These are phyloP conservation scores for Paraphaeosphaeria minitans DNA, from an alignment of 2,329 filamentous ascomycete species.

Conservation along the genomic window DNA sequence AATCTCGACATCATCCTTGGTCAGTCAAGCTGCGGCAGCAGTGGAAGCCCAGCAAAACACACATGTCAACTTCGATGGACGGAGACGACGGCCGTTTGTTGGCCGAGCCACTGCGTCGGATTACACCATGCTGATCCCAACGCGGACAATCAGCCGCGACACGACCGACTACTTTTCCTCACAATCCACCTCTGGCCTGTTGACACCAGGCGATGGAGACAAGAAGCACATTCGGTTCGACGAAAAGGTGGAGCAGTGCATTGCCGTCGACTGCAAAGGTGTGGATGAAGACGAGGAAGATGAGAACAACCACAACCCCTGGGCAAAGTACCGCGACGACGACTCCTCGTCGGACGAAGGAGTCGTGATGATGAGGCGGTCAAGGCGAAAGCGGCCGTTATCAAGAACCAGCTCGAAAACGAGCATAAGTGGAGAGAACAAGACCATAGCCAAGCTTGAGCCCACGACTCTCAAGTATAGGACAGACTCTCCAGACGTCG, in stretches of 20 bases:
- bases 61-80: constrained; percentile 49
- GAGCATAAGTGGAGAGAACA: constrained; percentile 68
- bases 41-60: constrained; percentile 81
- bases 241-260: constrained; percentile 93
- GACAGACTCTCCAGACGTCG: constrained; percentile 73
- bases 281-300: constrained; percentile 71
- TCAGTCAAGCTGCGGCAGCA: constrained; percentile 87
- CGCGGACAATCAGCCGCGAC: constrained; percentile 64
- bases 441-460: constrained; percentile 85
- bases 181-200: constrained; percentile 71
- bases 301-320: constrained; percentile 49
- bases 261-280: constrained; percentile 86
- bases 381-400: constrained; percentile 56
- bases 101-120: constrained; percentile 68
- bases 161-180: constrained; percentile 70
- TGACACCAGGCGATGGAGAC: constrained; percentile 65
- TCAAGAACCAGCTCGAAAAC: constrained; percentile 61
- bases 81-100: constrained; percentile 60
- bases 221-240: constrained; percentile 95
- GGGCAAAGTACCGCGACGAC: constrained; percentile 48
- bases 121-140: constrained; percentile 66
- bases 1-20: constrained; percentile 81
- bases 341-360: constrained; percentile 73
- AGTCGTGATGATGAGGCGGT: constrained; percentile 80
- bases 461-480: constrained; percentile 87